These are phyloP conservation scores for Umbelopsis sp. DNA, from an alignment of 192 early-diverging fungal species.

Conservation along the genomic window DNA sequence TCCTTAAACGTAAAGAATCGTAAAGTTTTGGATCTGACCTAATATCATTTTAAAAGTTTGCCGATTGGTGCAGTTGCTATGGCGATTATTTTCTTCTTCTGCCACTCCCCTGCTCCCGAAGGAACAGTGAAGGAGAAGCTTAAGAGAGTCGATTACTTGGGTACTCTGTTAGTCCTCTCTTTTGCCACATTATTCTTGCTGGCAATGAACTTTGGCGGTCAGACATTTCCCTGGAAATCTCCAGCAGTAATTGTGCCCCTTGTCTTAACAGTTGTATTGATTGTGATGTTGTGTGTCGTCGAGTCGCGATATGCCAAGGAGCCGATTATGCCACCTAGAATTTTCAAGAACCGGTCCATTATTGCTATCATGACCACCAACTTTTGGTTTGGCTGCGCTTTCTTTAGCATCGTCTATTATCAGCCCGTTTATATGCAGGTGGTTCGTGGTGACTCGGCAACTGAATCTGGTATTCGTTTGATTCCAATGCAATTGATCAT, in stretches of 20 bases:
- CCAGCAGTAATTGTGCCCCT: constrained; percentile 55
- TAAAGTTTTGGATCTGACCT: not conserved
- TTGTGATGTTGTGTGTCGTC: constrained; percentile 41
- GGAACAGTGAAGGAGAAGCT: constrained; percentile 51
- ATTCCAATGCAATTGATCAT: constrained; percentile 43
- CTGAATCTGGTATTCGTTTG: constrained; percentile 42
- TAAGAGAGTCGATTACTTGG: constrained; percentile 63
- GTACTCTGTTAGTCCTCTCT: constrained; percentile 48
- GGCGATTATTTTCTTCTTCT: constrained; percentile 41
- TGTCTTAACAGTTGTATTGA: constrained; percentile 43
- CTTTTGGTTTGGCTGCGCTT: constrained; percentile 43
- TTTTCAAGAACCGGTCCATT: constrained; percentile 59
- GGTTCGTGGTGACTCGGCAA: constrained; percentile 66
- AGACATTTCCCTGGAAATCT: constrained; percentile 58
- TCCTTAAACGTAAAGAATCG: not conserved
- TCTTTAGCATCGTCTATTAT: constrained; percentile 41
- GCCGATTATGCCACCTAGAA: constrained; percentile 61
- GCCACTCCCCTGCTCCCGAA: constrained; percentile 35
- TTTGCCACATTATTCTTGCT: constrained; percentile 61
- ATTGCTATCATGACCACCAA: constrained; percentile 30
- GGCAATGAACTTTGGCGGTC: constrained; percentile 68
- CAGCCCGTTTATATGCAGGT: constrained; percentile 51
- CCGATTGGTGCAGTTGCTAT: constrained; percentile 46
- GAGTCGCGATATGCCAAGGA: constrained; percentile 59
- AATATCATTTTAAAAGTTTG: constrained; percentile 25